Evolutionary conservation across 257 asterid species (phyloP), one percentile per base, ranked within the genome.

Genomic region (Solanum tarapatanum): DNA sequence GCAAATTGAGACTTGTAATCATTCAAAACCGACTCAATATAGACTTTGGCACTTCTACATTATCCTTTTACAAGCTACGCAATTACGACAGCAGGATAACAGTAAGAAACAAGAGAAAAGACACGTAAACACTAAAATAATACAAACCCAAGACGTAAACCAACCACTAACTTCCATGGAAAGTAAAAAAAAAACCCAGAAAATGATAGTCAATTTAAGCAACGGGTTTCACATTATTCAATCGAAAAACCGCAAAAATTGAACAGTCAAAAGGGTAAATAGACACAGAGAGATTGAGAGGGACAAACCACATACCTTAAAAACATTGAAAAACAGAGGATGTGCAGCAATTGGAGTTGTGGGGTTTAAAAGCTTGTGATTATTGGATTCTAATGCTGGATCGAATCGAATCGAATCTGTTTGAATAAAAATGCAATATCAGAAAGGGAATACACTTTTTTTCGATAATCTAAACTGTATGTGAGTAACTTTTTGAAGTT

Each of bases 131-230:
- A 83, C 83, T 86, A 84, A 89, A 85, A 87, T 86, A 62, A 48
- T 55, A 88, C 93, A 91, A 92, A 88, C 37, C 35, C 64, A 41
- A 79, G 13, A 79, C 60, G 84, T 79, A 43, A 43, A 24, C 26
- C 37, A 19, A 26, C 84, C 37, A 79, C 51, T 79, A 43, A 79
- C 14, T 43, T 79, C 24, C 64, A 14, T 41, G 24, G 8, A 45
- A 79, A 43, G 39, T 79, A 13, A 24, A 17, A 1, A 6, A 51
- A 55, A 19, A 41, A 41, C 8, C 36, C 36, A 43, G 64, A 79
- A 43, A 43, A 79, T 24, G 11, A 26, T 16, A 8, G 84, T 43
- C 84, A 37, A 75, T 21, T 23, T 75, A 43, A 13, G 39, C 84
- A 43, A 79, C 84, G 16, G 37, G 58, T 77, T 77, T 77, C 84